Conservation (phyloP, 1,284 basidiomycete genomes). For the Ganoderma lingzhi region DNA sequence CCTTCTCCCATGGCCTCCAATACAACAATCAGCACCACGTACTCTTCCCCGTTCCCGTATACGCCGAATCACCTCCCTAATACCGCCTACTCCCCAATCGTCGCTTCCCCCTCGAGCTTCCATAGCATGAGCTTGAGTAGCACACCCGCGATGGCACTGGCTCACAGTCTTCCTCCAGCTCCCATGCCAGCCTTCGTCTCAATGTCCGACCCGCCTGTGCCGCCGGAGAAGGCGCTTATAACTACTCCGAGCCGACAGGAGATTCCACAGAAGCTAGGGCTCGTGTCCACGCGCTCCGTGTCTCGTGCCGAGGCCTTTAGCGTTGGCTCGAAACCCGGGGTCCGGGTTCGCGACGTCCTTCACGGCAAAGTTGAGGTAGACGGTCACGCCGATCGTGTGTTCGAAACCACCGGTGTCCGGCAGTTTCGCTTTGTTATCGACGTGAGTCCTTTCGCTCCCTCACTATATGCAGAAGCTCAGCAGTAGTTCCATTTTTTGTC, state of each 20-base stretch:
- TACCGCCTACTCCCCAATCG: conserved; percentile 10
- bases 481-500: background rate
- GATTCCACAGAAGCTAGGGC: conserved; percentile 26
- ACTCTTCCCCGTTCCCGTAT: conserved; percentile 4
- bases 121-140: conserved; percentile 13
- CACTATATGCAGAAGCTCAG: background rate
- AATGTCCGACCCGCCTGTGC: conserved; percentile 2
- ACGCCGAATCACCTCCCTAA: conserved; percentile 7
- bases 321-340: conserved; percentile 23
- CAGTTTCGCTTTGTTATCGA: conserved; percentile 31
- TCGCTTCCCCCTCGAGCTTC: conserved; percentile 21
- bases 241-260: conserved; percentile 2
- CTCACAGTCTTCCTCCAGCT: conserved; percentile 10
- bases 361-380: conserved; percentile 22
- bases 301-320: conserved; percentile 22
- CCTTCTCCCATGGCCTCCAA: conserved; percentile 5
- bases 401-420: conserved; percentile 27
- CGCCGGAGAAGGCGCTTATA: background rate
- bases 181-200: conserved; percentile 9
- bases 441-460: conserved; percentile 19
- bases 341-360: conserved; percentile 30
- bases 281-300: conserved; percentile 6
- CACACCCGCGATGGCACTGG: conserved; percentile 12
- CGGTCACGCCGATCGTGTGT: conserved; percentile 24
- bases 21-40: conserved; percentile 5